Percentiles rank a stretch among this genome's conserved stretches.
These are phyloP conservation scores for Xylona heveae DNA, from an alignment of 495 filamentous ascomycete species.

Conservation along the genomic window DNA sequence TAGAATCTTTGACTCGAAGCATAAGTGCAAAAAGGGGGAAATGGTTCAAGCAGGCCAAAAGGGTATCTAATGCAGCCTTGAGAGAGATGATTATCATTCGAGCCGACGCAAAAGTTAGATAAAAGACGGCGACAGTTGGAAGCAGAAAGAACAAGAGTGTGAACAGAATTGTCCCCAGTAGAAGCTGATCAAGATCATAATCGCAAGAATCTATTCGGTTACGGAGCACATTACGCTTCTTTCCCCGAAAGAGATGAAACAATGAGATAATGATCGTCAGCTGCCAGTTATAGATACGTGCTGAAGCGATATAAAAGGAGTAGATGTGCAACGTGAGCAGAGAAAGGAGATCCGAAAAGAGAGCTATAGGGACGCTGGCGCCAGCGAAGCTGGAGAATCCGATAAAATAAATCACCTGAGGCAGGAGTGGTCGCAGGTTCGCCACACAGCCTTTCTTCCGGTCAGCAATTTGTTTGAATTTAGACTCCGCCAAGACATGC, in stretches of 20 bases:
- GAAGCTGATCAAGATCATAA: constrained; percentile 93
- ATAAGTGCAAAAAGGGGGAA: constrained; percentile 96
- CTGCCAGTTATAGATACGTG: constrained; percentile 96
- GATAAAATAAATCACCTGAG: constrained; percentile 76
- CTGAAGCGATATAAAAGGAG: constrained; percentile 91
- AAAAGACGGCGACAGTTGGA: constrained; percentile 89
- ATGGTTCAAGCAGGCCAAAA: constrained; percentile 87
- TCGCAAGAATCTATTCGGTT: constrained; percentile 98
- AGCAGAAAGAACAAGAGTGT: constrained; percentile 89
- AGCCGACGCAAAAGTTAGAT: constrained; percentile 84
- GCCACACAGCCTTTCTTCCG: constrained; percentile 39
- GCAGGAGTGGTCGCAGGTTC: constrained; percentile 56
- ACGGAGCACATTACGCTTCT: constrained; percentile 90
- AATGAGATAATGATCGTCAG: constrained; percentile 87
- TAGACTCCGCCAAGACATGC: background rate
- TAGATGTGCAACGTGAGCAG: constrained; percentile 90
- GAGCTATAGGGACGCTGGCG: constrained; percentile 87
- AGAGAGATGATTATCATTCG: constrained; percentile 86
- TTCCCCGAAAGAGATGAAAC: constrained; percentile 94
- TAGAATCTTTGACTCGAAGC: constrained; percentile 84
- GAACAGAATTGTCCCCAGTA: constrained; percentile 91
- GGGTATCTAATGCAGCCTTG: constrained; percentile 75
- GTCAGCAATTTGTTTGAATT: constrained; percentile 6
- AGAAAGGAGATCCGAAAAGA: constrained; percentile 87
- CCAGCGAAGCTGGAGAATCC: constrained; percentile 89